Evolutionary conservation across 495 filamentous ascomycete genomes (phyloP).

Genomic region (Penicillium tannophilum): DNA sequence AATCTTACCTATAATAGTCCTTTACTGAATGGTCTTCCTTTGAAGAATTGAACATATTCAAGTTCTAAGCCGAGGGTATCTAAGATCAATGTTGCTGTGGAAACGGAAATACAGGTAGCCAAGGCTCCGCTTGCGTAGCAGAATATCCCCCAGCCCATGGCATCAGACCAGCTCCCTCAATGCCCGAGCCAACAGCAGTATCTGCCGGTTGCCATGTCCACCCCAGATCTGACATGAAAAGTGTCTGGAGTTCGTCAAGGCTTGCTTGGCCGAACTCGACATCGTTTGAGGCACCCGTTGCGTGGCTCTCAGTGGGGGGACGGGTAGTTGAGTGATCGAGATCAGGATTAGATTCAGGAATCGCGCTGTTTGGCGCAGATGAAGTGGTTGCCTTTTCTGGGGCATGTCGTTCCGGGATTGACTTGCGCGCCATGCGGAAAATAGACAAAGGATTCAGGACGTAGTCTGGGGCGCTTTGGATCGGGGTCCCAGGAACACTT

Average conservation of each 20-base stretch:
- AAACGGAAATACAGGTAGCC: slow-evolving; percentile 35
- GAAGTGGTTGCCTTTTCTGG: slow-evolving; percentile 27
- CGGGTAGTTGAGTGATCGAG: slow-evolving; percentile 2
- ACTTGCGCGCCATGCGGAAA: slow-evolving; percentile 36
- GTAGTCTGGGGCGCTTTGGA: slow-evolving; percentile 36
- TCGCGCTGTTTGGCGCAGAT: slow-evolving; percentile 23
- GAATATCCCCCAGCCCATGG: slow-evolving; percentile 36
- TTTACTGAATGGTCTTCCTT: no score
- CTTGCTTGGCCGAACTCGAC: slow-evolving; percentile 18
- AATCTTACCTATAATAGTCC: no score
- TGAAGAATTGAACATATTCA: no score
- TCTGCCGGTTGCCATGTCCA: slow-evolving; percentile 41
- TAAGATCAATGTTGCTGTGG: slow-evolving; percentile 19
- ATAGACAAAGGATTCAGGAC: slow-evolving; percentile 36
- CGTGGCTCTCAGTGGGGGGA: neutral
- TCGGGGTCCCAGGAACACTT: slow-evolving; percentile 23
- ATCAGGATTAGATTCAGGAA: slow-evolving; percentile 12
- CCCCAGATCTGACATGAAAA: slow-evolving; percentile 38
- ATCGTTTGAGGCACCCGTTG: neutral
- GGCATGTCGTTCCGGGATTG: slow-evolving; percentile 35
- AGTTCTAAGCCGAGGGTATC: neutral
- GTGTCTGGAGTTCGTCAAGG: slow-evolving; percentile 30
- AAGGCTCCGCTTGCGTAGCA: slow-evolving; percentile 24
- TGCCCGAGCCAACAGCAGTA: slow-evolving; percentile 32
- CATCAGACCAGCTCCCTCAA: slow-evolving; percentile 28